Base-by-base conservation (phyloP, 176 grass and related monocot genomes). In the Oropetium thomaeum region DNA sequence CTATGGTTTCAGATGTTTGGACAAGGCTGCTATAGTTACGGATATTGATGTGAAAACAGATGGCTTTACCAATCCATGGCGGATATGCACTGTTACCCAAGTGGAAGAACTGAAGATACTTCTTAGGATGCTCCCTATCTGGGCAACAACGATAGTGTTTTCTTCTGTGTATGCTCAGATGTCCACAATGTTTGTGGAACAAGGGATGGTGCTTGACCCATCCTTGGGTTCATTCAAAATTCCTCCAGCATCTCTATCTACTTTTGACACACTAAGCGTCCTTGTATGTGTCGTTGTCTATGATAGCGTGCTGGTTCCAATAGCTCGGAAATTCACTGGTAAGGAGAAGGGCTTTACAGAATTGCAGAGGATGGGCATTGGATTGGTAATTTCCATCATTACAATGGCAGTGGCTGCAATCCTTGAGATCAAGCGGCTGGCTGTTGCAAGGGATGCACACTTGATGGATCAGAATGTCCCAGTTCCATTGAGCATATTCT, bases 21-120 rank as follows among this genome's bases (percentile, higher is more conserved):
- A 96, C 74, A 96, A 92, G 82, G 92, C 92, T 35, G 86, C 92
- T 72, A 96, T 89, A 32, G 69, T 92, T 48, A 84, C 83, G 26
- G 86, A 96, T 76, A 47, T 84, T 76, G 92, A 96, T 79, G 76
- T 79, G 43, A 88, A 96, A 79, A 59, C 31, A 10, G 65, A 76
- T 27, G 74, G 28, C 52, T 77, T 81, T 58, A 87, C 31, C 42
- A 87, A 87, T 37, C 86, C 92, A 62, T 96, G 92, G 92, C 40
- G 73, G 35, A 66, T 96, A 4, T 90, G 89, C 77, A 96, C 92
- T 12, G 89, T 96, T 13, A 96, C 89, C 35, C 92, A 96, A 79
- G 92, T 96, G 42, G 92, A 96, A 73, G 92, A 96, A 78, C 72
- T 96, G 67, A 96, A 96, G 86, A 92, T 96, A 67, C 69, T 96